phyloP scores from a whole-genome alignment of 1,284 basidiomycete genomes.

The Cryptococcus floricola region DNA sequence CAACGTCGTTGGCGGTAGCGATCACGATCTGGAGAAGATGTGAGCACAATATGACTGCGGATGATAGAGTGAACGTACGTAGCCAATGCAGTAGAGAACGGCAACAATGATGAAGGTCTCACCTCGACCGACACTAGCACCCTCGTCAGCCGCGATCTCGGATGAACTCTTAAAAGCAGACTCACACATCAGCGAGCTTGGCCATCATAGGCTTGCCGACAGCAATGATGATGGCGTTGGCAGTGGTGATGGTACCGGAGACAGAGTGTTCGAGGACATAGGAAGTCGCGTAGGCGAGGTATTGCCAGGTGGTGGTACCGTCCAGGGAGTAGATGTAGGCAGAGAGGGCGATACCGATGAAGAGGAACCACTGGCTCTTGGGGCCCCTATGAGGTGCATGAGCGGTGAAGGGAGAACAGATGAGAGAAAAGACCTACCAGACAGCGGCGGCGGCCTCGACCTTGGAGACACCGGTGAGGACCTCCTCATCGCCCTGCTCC shows the following conservation, averaged over 20 bases:
- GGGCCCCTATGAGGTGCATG: conserved; percentile 19
- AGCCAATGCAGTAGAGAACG: conserved; percentile 51
- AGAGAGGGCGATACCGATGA: conserved; percentile 62
- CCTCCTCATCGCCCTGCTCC: conserved; percentile 7
- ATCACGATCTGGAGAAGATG: conserved; percentile 58
- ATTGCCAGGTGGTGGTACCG: conserved; percentile 61
- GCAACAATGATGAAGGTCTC: conserved; percentile 60
- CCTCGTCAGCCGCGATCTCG: background rate
- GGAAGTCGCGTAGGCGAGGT: conserved; percentile 63
- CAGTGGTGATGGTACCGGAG: conserved; percentile 60
- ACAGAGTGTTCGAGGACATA: conserved; percentile 55
- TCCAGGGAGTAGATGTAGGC: conserved; percentile 75
- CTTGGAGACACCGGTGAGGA: conserved; percentile 33
- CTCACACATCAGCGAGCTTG: conserved; percentile 65
- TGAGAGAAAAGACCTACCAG: conserved; percentile 25
- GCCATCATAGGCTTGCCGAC: conserved; percentile 75
- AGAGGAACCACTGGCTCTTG: conserved; percentile 58
- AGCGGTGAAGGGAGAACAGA: background rate
- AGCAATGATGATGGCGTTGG: conserved; percentile 55
- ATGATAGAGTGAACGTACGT: conserved; percentile 52
- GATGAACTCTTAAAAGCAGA: background rate
- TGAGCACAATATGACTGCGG: background rate
- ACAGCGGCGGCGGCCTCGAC: conserved; percentile 43
- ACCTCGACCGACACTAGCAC: conserved; percentile 49
- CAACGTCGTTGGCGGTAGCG: conserved; percentile 59